Evolutionary conservation across 306 rosid genomes (phyloP), one percentile per base, ranked within the genome.

Genomic region (Styphnolobium japonicum): DNA sequence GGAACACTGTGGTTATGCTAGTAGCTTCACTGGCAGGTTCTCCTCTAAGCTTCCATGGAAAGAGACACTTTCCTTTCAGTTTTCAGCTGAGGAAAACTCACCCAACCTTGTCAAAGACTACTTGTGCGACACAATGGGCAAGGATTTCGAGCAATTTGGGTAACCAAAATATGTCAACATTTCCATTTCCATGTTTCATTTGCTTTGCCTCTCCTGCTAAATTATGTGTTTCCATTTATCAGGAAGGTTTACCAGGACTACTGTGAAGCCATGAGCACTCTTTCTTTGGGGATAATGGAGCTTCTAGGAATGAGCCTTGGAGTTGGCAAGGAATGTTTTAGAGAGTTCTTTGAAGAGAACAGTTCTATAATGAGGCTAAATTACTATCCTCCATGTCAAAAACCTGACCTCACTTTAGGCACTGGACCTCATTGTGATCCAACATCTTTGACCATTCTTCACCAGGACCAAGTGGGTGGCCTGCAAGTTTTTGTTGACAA

Each of bases 391-490:
- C 96, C 96, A 0, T 96, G 98, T 83, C 98, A 90, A 60, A 93
- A 89, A 81, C 99, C 98, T 4, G 87, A 93, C 33, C 93, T 75
- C 4, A 90, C 98, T 48, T 83, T 96, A 58, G 99, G 99, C 14
- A 96, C 98, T 0, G 97, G 98, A 43, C 98, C 98, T 83, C 98
- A 94, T 71, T 94, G 97, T 61, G 98, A 94, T 80, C 99, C 99
- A 56, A 95, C 98, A 16, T 95, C 99, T 29, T 75, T 95, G 42
- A 93, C 99, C 37, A 95, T 95, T 63, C 97, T 95, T 62, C 99
- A 93, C 85, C 96, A 95, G 55, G 97, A 95, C 76, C 90, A 90
- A 87, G 99, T 95, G 1, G 94, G 92, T 39, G 99, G 99, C 16
- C 80, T 95, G 5, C 94, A 95, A 84, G 99, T 95, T 29, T 89